A percentile compares a stretch with the other conserved stretches of the same genome.
Conservation (phyloP, 495 filamentous ascomycete species). For the Neurospora africana region DNA sequence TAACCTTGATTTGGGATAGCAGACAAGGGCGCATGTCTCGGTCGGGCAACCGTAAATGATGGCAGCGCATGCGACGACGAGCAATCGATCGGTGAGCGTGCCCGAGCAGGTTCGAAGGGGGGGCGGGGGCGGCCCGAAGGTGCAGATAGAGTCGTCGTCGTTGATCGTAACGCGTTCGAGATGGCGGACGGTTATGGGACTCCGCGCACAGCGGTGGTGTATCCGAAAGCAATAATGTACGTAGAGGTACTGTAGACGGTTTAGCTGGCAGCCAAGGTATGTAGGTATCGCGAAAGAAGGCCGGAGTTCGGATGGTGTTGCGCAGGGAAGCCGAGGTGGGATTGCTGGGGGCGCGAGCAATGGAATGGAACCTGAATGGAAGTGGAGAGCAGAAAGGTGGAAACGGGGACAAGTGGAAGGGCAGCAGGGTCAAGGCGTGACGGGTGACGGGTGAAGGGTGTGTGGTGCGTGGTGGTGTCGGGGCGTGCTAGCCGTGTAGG, state of each 20-base stretch:
- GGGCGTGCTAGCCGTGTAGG: neutral
- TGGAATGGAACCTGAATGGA: conserved; percentile 7
- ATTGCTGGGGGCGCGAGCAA: conserved; percentile 18
- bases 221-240: neutral
- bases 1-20: conserved; percentile 16
- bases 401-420: conserved; percentile 1
- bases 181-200: neutral
- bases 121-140: neutral
- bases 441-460: neutral
- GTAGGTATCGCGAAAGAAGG: neutral
- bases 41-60: conserved; percentile 7
- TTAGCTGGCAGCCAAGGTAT: neutral
- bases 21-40: conserved; percentile 25
- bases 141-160: neutral
- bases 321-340: conserved; percentile 21
- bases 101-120: neutral
- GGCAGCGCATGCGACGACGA: conserved; percentile 9
- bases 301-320: conserved; percentile 5
- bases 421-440: conserved; percentile 9
- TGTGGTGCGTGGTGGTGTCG: neutral
- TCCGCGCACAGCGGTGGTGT: neutral
- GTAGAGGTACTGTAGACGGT: neutral
- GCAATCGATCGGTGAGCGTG: neutral
- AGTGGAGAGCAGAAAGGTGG: neutral
- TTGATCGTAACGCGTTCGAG: neutral